A percentile compares a stretch with the other conserved stretches of the same genome.
Conservation (phyloP, 345 rosid genomes). For the Stellera chamaejasme region DNA sequence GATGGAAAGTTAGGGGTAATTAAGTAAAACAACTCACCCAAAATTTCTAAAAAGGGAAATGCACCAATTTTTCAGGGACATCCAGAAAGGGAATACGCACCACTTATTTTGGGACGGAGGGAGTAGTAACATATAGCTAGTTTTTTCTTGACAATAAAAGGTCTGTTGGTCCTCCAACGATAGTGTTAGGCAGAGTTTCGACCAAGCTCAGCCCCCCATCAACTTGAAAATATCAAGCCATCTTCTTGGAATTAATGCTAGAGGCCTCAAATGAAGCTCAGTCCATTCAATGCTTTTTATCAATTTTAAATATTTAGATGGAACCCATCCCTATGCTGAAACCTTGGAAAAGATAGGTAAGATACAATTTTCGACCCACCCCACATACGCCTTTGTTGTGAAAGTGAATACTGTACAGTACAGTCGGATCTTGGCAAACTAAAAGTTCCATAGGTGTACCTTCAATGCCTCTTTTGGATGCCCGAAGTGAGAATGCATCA, state of each 20-base stretch:
- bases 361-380: slow-evolving; percentile 1
- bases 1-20: too few species aligned
- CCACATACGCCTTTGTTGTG: not conserved
- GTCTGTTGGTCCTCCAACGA: not conserved
- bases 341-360: not conserved
- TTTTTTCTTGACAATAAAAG: not conserved
- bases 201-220: not conserved
- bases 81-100: too few species aligned
- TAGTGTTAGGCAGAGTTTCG: not conserved
- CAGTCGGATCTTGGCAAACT: not conserved
- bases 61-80: too few species aligned
- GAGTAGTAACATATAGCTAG: slow-evolving; percentile 13
- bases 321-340: not conserved
- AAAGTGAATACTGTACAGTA: not conserved
- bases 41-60: too few species aligned
- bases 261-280: not conserved
- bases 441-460: slow-evolving; percentile 38
- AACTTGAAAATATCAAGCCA: slow-evolving; percentile 2
- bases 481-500: slow-evolving; percentile 96
- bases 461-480: slow-evolving; percentile 92
- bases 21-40: too few species aligned
- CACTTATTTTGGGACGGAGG: too few species aligned
- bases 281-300: too few species aligned
- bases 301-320: too few species aligned
- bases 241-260: not conserved